Percentiles rank a stretch among this genome's conserved stretches.
Conservation (phyloP, 345 rosid species). For the Ricinus communis region DNA sequence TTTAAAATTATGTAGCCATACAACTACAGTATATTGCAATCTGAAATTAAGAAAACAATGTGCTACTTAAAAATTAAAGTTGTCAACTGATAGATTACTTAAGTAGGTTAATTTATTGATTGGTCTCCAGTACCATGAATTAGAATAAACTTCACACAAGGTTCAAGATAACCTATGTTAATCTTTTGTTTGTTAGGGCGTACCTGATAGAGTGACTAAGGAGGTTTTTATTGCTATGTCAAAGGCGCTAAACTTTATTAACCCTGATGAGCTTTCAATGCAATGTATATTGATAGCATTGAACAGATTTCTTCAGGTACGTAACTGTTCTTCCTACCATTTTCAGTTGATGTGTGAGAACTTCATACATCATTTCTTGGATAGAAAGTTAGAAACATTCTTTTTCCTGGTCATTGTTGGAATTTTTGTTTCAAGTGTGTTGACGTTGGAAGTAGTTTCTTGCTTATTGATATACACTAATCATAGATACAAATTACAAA, state of each 20-base stretch:
- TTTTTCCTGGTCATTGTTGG: not conserved
- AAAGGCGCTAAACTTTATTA: slow-evolving; percentile 91
- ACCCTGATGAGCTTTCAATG: slow-evolving; percentile 95
- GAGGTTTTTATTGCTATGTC: slow-evolving; percentile 99
- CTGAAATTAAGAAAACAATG: not conserved
- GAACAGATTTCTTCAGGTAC: slow-evolving; percentile 94
- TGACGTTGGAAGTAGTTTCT: not conserved
- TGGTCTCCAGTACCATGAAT: not conserved
- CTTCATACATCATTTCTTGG: not conserved
- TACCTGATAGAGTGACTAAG: slow-evolving; percentile 88
- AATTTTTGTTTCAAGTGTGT: not conserved
- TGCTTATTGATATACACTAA: not conserved
- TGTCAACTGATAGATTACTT: not conserved
- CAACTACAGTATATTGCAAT: not conserved
- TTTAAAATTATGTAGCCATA: too few relatives aligned
- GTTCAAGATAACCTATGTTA: not conserved
- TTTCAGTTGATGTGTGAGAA: not conserved
- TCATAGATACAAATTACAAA: not conserved
- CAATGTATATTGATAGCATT: slow-evolving; percentile 89
- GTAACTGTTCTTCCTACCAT: not conserved
- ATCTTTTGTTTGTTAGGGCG: slow-evolving; percentile 47
- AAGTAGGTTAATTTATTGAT: not conserved
- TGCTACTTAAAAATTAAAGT: not conserved
- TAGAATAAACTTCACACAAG: not conserved
- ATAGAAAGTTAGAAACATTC: not conserved